These are phyloP conservation scores for Apiotrichum brassicae DNA, from an alignment of 1,284 basidiomycete genomes.

Conservation along the genomic window DNA sequence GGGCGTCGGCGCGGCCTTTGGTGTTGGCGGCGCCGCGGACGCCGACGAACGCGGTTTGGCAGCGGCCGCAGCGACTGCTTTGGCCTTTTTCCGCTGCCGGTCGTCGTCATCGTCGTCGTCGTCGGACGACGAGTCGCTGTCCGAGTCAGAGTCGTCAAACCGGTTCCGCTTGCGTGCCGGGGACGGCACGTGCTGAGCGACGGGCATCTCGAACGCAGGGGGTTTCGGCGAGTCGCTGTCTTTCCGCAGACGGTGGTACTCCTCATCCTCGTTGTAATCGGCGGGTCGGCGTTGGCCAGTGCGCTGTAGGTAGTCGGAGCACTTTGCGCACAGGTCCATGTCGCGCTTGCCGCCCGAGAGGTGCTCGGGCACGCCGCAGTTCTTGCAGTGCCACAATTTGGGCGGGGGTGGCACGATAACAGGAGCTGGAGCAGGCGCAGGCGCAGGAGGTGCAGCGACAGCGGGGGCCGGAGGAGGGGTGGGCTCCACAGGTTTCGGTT, in stretches of 20 bases:
- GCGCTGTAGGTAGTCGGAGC: conserved; percentile 58
- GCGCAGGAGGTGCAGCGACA: no score
- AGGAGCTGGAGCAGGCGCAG: background rate
- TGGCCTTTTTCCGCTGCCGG: conserved; percentile 8
- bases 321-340: conserved; percentile 83
- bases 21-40: background rate
- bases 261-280: conserved; percentile 50
- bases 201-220: conserved; percentile 11
- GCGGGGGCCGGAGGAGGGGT: no score
- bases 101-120: conserved; percentile 17
- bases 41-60: conserved; percentile 4
- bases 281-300: conserved; percentile 19
- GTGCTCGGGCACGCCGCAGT: conserved; percentile 78
- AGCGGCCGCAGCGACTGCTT: background rate
- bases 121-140: conserved; percentile 23
- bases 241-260: conserved; percentile 57
- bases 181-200: background rate
- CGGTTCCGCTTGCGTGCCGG: conserved; percentile 2
- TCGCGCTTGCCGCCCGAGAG: conserved; percentile 75
- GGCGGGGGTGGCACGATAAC: conserved; percentile 1
- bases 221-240: conserved; percentile 5
- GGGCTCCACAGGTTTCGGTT: background rate
- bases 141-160: conserved; percentile 17
- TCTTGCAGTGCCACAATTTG: conserved; percentile 85
- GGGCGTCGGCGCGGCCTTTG: background rate